Evolutionary conservation across 1,139 yeast species (phyloP), one percentile per base, ranked within the genome.

Genomic region (Suhomyces yuchorum): DNA sequence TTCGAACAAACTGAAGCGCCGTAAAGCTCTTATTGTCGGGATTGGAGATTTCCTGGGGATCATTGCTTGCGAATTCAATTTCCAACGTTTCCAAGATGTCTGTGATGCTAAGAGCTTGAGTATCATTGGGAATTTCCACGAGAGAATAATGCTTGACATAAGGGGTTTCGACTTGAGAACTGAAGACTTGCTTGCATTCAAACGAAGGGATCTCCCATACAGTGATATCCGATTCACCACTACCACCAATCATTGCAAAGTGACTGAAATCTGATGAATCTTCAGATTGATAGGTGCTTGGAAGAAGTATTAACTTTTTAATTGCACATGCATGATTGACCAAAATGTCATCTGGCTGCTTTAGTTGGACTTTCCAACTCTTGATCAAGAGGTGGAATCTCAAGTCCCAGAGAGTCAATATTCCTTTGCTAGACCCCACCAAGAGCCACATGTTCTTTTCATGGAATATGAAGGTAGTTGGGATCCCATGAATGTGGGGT

Each of bases 361-460:
- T 76, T 41, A 86, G 44, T 17, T 51, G 46, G 1, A 63, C 72
- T 7, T 77, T 76, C 84, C 91, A 87, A 1, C 85, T 71, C 51
- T 80, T 84, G 24, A 88, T 70, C 41, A 80, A 67, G 0, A 86
- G 56, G 35, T 74, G 75, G 61, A 90, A 89, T 47, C 96, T 71
- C 38, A 87, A 57, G 64, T 92, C 97, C 96, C 97, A 91, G 18
- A 93, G 65, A 52, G 82, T 82, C 28, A 93, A 62, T 1, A 84
- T 68, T 1, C 98, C 98, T 40, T 77, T 78, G 1, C 80, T 71
- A 0, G 97, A 88, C 0, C 97, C 97, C 2, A 86, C 62, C 4
- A 90, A 63, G 3, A 87, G 58, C 92, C 97, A 89, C 7, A 63
- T 56, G 69, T 73, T 65, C 5, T 63, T 53, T 0, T 66, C 65